Evolutionary conservation across 225 moss, liverwort and hornwort genomes (phyloP), one percentile per base, ranked within the genome.

Genomic region (Anthoceros angustus): DNA sequence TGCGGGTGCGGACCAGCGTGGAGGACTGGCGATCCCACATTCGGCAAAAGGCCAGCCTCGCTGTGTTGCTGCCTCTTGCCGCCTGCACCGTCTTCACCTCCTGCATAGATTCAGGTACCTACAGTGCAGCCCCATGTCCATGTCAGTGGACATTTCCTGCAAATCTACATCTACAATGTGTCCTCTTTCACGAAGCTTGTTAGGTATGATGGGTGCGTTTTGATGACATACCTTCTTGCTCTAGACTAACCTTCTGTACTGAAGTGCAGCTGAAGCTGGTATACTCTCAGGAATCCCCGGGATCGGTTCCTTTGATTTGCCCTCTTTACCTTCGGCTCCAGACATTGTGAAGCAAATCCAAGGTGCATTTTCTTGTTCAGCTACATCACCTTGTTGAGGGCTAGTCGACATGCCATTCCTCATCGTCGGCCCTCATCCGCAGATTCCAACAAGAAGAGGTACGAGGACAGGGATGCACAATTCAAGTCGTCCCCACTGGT

Each of bases 401-500:
- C 16, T 25, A 39, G 49, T n/a, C 25, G 63, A 5, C 65, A 70
- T 43, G 40, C 42, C 7, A 62, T 63, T 49, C 12, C 12, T 61
- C 26, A 65, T 14, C 10, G 2, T 38, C 40, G 25, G 25, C 16
- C 24, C 40, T 38, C 24, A 11, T 40, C 5, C 21, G 32, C 77
- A 99, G 98, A 83, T 16, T 79, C 75, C 25, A 92, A 83, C 73
- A 81, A 45, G 61, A 89, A 84, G 64, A 89, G 86, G 83, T 89
- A 92, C 43, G 73, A 84, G 70, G 81, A 72, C 32, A 86, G 89
- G 23, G 92, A 99, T 67, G 81, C 85, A 65, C 81, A 79, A 41
- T 89, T 99, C 77, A 87, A 73, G 67, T 75, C 83, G n/a, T 98
- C 98, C 14, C 80, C 92, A 8, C 86, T 79, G 45, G 74, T 98